Base-by-base conservation (phyloP, 768 basidiomycete genomes). In the Mycena capillaripes region DNA sequence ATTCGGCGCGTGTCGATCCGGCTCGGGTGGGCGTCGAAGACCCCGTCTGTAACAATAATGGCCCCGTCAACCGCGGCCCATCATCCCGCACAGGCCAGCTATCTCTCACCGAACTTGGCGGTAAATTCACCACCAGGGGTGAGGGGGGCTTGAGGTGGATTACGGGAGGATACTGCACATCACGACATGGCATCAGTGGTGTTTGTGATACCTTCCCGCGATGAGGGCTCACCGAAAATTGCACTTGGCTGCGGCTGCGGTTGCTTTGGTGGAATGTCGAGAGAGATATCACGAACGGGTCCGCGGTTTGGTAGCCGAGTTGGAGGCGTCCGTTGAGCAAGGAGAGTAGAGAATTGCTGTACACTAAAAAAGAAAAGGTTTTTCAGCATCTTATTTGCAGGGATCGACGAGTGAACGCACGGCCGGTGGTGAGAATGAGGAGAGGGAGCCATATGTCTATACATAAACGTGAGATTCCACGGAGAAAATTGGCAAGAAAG, bases 321-420 rank as follows among this genome's bases (percentile, higher is more conserved):
- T 71, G 66, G 8, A 75, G 63, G 25, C 74, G 59, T 21, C 74
- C 74, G 27, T 75, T 75, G 32, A 75, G 64, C 36, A 75, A 52
- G 3, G 74, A 75, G 4, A 75, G 52, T 2, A 75, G 53, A 29
- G 70, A 72, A 63, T 75, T 75, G 63, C 66, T 69, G 48, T 75
- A 75, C 16, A 75, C 70, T 71, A 27, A 11, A n/a, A 61, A 17
- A 12, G 8, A 34, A 48, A 23, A 32, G 9, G 17, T 40, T n/a
- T n/a, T n/a, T n/a, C 23, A 62, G 14, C 6, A 38, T 44, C 19
- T 17, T n/a, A 16, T 56, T 55, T 30, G 21, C 12, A 17, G 23
- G 40, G 9, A 42, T 16, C 8, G 27, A 29, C 17, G 56, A 38
- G 21, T 25, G 32, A 23, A 71, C 66, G 38, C 25, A 75, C 73